Evolutionary conservation across 805 yeast genomes (phyloP).

Genomic region (Yarrowia deformans): DNA sequence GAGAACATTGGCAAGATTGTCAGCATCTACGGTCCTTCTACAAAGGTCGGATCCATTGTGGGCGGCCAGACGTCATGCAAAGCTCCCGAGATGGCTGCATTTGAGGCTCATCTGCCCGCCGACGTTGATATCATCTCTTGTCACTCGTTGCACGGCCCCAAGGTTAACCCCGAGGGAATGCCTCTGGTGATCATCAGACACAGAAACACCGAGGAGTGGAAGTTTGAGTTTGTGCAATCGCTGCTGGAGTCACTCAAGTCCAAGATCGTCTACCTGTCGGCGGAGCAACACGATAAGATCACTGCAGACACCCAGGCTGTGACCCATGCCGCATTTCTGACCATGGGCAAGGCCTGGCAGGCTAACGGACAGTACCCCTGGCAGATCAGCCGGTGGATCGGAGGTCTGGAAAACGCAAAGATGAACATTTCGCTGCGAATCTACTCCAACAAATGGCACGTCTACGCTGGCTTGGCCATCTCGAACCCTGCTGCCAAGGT

Average conservation of each 20-base stretch:
- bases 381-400: constrained; percentile 81
- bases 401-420: constrained; percentile 96
- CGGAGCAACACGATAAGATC: constrained; percentile 89
- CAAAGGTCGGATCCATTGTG: constrained; percentile 86
- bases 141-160: constrained; percentile 95
- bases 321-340: constrained; percentile 94
- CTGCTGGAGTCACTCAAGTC: constrained; percentile 78
- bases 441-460: constrained; percentile 95
- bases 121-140: constrained; percentile 86
- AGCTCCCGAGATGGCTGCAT: constrained; percentile 85
- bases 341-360: constrained; percentile 98
- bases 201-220: constrained; percentile 61
- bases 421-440: constrained; percentile 91
- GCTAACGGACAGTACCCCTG: constrained; percentile 86
- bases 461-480: constrained; percentile 95
- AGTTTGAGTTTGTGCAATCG: constrained; percentile 64
- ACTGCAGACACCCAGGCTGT: constrained; percentile 99
- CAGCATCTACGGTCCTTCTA: constrained; percentile 75
- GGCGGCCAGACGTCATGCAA: constrained; percentile 99
- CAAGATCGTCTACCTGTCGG: constrained; percentile 75
- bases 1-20: constrained; percentile 80
- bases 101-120: constrained; percentile 73
- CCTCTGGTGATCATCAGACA: constrained; percentile 88
- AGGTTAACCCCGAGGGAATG: constrained; percentile 86
- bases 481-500: constrained; percentile 93